These are phyloP conservation scores for Saussurea involucrata DNA, from an alignment of 129 eudicot genomes.

Conservation along the genomic window DNA sequence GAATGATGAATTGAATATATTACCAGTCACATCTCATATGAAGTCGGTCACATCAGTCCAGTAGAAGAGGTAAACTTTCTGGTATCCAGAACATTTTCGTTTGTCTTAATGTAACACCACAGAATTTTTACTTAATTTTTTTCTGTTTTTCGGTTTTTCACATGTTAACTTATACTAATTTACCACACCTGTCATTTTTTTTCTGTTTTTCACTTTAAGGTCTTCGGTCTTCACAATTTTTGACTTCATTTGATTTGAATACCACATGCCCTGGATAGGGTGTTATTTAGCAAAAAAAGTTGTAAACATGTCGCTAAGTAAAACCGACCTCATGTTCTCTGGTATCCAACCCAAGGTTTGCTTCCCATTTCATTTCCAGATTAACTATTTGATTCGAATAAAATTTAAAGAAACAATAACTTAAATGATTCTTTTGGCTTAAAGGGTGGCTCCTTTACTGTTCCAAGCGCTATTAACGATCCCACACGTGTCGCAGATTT, in stretches of 20 bases:
- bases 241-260: no score
- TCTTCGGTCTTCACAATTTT: no score
- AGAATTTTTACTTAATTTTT: background rate
- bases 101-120: background rate
- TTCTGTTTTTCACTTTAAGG: no score
- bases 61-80: conserved; percentile 42
- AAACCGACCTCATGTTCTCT: conserved; percentile 22
- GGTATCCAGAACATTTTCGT: background rate
- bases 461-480: conserved; percentile 51
- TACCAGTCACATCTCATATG: conserved; percentile 76
- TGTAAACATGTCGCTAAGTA: conserved; percentile 13
- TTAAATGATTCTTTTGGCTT: conserved; percentile 3
- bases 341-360: conserved; percentile 37
- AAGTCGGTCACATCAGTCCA: conserved; percentile 47
- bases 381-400: background rate
- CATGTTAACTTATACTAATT: no score
- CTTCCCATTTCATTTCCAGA: background rate
- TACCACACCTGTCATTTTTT: no score
- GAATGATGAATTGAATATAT: conserved; percentile 72
- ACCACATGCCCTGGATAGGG: no score
- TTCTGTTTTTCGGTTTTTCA: no score
- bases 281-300: conserved; percentile 31
- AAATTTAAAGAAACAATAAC: background rate
- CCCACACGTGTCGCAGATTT: conserved; percentile 49
- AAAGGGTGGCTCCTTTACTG: conserved; percentile 60